These are phyloP conservation scores for Ogataea kodamae DNA, from an alignment of 805 yeast genomes.

Conservation along the genomic window DNA sequence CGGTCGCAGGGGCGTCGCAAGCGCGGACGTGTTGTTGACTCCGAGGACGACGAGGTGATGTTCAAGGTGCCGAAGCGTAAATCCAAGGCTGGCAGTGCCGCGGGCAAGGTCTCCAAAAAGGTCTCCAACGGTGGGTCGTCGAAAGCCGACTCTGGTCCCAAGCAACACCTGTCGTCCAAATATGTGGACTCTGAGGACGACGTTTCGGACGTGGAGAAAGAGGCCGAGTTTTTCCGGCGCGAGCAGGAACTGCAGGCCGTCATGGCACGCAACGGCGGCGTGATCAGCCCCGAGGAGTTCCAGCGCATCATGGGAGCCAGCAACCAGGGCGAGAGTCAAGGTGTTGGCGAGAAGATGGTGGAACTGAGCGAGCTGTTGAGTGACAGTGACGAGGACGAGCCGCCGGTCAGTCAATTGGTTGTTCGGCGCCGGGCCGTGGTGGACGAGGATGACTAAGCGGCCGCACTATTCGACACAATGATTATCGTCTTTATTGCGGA, in stretches of 20 bases:
- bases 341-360: constrained; percentile 8
- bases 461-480: constrained; percentile 42
- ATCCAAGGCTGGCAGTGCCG: constrained; percentile 10
- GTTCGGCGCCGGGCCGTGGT: constrained; percentile 4
- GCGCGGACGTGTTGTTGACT: constrained; percentile 21
- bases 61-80: constrained; percentile 14
- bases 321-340: background rate
- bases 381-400: constrained; percentile 11
- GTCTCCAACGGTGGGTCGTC: constrained; percentile 8
- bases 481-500: constrained; percentile 36
- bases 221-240: constrained; percentile 48
- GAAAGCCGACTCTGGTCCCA: constrained; percentile 5
- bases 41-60: constrained; percentile 15
- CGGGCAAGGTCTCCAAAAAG: constrained; percentile 12
- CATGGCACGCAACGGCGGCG: constrained; percentile 25
- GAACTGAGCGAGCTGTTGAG: constrained; percentile 8
- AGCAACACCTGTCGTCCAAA: constrained; percentile 45
- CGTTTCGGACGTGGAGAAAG: constrained; percentile 55
- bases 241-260: constrained; percentile 48
- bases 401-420: background rate
- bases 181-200: constrained; percentile 61
- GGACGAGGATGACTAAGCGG: background rate
- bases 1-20: constrained; percentile 16
- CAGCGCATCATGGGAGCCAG: constrained; percentile 11
- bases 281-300: constrained; percentile 29